Evolutionary conservation across 2,329 filamentous ascomycete species (phyloP), one percentile per base, ranked within the genome.

Genomic region (Neonectria punicea): DNA sequence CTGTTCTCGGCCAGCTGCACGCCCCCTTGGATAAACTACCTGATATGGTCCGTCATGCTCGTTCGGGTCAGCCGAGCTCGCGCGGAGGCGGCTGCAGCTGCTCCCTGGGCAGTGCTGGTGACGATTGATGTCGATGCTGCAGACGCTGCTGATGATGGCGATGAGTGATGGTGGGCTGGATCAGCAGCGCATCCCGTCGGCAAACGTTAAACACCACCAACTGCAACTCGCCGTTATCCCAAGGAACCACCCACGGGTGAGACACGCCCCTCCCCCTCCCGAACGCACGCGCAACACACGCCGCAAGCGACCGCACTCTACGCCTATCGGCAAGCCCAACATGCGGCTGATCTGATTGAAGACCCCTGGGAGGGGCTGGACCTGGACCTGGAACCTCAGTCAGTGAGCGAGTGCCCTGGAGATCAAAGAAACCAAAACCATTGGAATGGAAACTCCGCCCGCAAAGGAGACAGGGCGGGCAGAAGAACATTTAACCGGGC

Each of bases 401-500:
- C 10, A 43, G 39, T 18, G 39, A 43, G 4, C 5, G 36, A n/a
- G 36, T 41, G 16, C 39, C 39, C 9, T 41, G 39, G 39, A 41
- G 39, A 41, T 44, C 13, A 60, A 43, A 16, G 18, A 20, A 43
- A 43, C 18, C n/a, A 25, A 25, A 25, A 25, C 4, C 5, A 25
- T 25, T 25, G 25, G 25, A 25, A 25, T 25, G 25, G 25, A 25
- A 43, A 18, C n/a, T 20, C 47, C 30, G 50, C 57, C 47, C 30
- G 50, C 57, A 62, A 60, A 11, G 30, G 30, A 30, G 7, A 5
- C 53, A 41, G 58, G 41, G 44, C 63, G 50, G 49, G 49, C 58
- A 44, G 55, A 39, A 58, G 61, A n/a, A 28, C 47, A 36, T 67
- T 69, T 73, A 72, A 51, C 71, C 71, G 71, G 60, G 30, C 67